Evolutionary conservation across 1,284 basidiomycete species (phyloP), one percentile per base, ranked within the genome.

Genomic region (Tremellales sp.): DNA sequence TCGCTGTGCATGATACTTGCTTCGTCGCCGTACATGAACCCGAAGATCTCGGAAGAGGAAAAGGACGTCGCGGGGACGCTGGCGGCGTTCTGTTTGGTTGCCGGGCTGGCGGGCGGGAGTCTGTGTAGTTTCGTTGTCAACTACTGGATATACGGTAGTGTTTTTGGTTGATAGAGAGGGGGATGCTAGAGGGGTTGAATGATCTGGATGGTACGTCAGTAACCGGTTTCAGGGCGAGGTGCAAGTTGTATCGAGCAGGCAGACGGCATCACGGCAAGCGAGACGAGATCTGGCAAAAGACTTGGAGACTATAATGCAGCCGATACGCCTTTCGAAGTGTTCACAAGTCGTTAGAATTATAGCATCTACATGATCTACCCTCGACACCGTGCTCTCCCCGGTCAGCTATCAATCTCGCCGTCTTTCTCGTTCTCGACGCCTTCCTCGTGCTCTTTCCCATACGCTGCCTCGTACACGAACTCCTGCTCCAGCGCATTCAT

Each of bases 11-110:
- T 74, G 68, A 73, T 74, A 38, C 54, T 66, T 25, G 53, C 70
- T 47, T 63, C 71, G 33, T 65, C 70, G 6, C 69, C 72, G 2
- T 48, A 51, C 1, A 53, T 74, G 25, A 73, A 72, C 48, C 66
- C 66, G 1, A 48, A 54, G 16, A 65, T 75, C 34, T 52, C 61
- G 18, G 56, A 77, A 69, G 60, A 86, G 45, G 86, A 92, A 60
- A 83, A 89, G 26, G 88, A 91, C 58, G 77, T 86, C 18, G 87
- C 87, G 3, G 87, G 87, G 4, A 86, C 85, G 0, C 77, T 93
- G 8, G 82, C 82, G 1, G 83, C 79, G 51, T 91, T 90, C 70
- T 87, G 79, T 53, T 68, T 90, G 14, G 83, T 88, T 1, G 81
- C 81, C 3, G 89, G 89, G 2, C 74, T 93, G 43, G 81, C 80